phyloP scores from a whole-genome alignment of 495 filamentous ascomycete genomes.

The Hypoxylon subgilvum region DNA sequence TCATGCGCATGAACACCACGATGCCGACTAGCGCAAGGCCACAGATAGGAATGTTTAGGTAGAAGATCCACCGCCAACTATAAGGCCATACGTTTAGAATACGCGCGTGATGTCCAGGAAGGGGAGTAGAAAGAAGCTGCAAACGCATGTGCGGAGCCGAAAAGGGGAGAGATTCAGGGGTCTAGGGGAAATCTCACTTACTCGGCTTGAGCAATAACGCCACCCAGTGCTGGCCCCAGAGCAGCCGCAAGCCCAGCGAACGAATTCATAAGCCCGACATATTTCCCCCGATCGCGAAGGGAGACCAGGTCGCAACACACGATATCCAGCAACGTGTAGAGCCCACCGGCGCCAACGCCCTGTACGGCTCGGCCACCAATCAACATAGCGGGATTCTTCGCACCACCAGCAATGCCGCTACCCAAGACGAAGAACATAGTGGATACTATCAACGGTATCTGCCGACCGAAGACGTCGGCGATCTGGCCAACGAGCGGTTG shows the following conservation, averaged over 20 bases:
- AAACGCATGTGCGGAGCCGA: too few relatives aligned
- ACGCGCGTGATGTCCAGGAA: too few relatives aligned
- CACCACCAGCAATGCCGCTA: slow-evolving; percentile 47
- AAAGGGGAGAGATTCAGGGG: too few relatives aligned
- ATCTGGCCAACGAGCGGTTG: slow-evolving; percentile 37
- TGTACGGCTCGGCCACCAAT: slow-evolving; percentile 76
- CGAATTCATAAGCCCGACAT: slow-evolving; percentile 47
- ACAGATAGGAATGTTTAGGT: slow-evolving; percentile 67
- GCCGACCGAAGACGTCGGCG: slow-evolving; percentile 51
- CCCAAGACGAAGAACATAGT: slow-evolving; percentile 49
- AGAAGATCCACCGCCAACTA: slow-evolving; percentile 66
- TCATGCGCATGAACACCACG: slow-evolving; percentile 33
- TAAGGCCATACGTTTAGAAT: too few relatives aligned
- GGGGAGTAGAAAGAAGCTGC: too few relatives aligned
- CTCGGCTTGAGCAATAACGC: neutral
- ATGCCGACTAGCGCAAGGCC: slow-evolving; percentile 55
- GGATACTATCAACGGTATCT: slow-evolving; percentile 40
- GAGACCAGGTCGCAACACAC: slow-evolving; percentile 73
- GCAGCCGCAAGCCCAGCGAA: neutral
- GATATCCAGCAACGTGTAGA: slow-evolving; percentile 77
- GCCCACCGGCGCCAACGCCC: slow-evolving; percentile 77
- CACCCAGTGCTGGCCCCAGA: neutral
- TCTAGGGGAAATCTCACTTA: too few relatives aligned
- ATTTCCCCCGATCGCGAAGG: slow-evolving; percentile 66
- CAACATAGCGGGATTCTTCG: slow-evolving; percentile 59